Evolutionary conservation across 2,329 filamentous ascomycete species (phyloP), one percentile per base, ranked within the genome.

Genomic region (Ophiostoma angusticollis): DNA sequence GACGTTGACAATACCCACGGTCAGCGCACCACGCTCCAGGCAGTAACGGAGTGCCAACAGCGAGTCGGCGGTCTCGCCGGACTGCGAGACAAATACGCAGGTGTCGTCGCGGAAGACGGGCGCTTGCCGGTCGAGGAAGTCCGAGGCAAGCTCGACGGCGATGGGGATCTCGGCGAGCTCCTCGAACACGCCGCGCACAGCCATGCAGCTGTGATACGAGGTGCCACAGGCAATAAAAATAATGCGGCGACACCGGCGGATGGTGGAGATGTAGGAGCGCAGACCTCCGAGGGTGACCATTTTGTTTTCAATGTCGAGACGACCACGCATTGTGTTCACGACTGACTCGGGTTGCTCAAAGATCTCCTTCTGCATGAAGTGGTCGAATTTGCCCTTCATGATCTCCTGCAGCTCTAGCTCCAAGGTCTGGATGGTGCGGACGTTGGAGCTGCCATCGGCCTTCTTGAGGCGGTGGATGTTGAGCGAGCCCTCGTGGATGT

Each of bases 301-400:
- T 74, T 93, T 93, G 72, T 95, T 93, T 54, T 78, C 80, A 44
- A 82, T 72, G 62, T 98, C 91, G 54, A 98, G 71, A 67, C 91
- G 91, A 65, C 91, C 91, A 78, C 91, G 85, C 91, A 98, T 98
- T 50, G 91, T 95, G 75, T 98, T 98, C 69, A 98, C 80, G 45
- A 98, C 85, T 12, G 91, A 98, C 67, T 98, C 91, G 57, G 91
- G 91, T 71, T 98, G 91, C 73, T 98, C 91, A 62, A 98, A 98
- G 57, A 98, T 98, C 64, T 98, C 91, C 78, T 98, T 98, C 63
- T 98, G 91, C 91, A 98, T 98, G 73, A 95, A 98, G 70, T 98
- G 91, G 63, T 98, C 91, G 65, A 96, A 98, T 61, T 91, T 93
- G 64, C 91, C 91, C 80, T 98, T 98, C 91, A 98, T 98, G 65